Evolutionary conservation across 768 basidiomycete species (phyloP).

Genomic region (Xanthoconium stramineum): DNA sequence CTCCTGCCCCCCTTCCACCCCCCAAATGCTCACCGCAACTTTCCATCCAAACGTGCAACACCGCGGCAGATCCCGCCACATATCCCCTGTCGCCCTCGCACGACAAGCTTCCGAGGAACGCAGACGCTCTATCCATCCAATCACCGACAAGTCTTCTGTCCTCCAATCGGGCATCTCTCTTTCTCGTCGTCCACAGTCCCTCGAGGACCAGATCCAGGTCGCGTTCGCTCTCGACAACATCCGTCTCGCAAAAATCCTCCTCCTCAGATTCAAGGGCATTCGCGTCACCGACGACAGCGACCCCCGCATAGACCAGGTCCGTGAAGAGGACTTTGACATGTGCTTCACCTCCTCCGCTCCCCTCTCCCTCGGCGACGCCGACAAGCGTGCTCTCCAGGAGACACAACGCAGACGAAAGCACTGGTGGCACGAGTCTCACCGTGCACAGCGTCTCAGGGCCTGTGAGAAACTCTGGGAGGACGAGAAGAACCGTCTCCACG

Average conservation of each 20-base stretch:
- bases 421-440: conserved; percentile 34
- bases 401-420: conserved; percentile 33
- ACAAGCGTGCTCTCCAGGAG: conserved; percentile 38
- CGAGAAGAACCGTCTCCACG: conserved; percentile 42
- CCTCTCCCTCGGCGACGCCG: conserved; percentile 36
- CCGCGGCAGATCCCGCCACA: conserved; percentile 41
- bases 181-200: conserved; percentile 32
- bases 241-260: conserved; percentile 59
- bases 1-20: not conserved
- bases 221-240: conserved; percentile 69
- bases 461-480: conserved; percentile 50
- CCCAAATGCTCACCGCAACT: conserved; percentile 22
- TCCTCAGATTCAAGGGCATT: conserved; percentile 59
- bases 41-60: conserved; percentile 26
- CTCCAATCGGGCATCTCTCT: conserved; percentile 5
- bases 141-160: conserved; percentile 39
- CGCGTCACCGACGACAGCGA: conserved; percentile 57
- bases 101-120: conserved; percentile 44
- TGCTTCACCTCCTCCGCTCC: conserved; percentile 37
- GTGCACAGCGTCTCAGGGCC: conserved; percentile 39
- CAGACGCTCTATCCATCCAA: conserved; percentile 5
- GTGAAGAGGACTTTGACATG: conserved; percentile 44
- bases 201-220: conserved; percentile 63
- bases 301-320: conserved; percentile 60
- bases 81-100: conserved; percentile 42